Evolutionary conservation across 1,284 basidiomycete species (phyloP).

Genomic region (Cryptococcus sp.): DNA sequence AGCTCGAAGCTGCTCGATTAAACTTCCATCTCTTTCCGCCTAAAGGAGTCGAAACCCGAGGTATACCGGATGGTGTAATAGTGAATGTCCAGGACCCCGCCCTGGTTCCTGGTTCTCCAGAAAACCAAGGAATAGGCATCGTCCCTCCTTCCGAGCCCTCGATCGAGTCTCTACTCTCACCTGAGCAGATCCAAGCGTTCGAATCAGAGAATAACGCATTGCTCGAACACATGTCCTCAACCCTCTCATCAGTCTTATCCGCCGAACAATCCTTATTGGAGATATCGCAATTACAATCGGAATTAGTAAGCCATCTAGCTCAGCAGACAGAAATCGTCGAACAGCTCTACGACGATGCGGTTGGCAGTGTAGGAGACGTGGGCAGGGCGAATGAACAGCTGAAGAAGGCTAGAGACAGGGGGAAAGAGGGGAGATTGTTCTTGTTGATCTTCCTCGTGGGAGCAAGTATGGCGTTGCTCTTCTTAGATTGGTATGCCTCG

Average conservation of each 20-base stretch:
- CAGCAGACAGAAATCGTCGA: conserved; percentile 60
- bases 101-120: neutral
- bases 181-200: conserved; percentile 58
- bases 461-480: conserved; percentile 57
- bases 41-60: conserved; percentile 2
- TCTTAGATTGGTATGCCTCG: conserved; percentile 57
- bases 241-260: conserved; percentile 55
- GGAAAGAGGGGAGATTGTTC: conserved; percentile 57
- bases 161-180: conserved; percentile 46
- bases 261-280: conserved; percentile 59
- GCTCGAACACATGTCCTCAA: conserved; percentile 56
- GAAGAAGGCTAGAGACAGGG: conserved; percentile 57
- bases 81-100: conserved; percentile 16
- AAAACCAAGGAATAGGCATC: conserved; percentile 19
- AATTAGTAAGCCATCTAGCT: conserved; percentile 58
- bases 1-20: conserved; percentile 30
- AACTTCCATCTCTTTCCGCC: neutral
- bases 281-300: conserved; percentile 60
- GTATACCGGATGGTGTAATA: conserved; percentile 16
- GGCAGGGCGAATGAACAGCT: conserved; percentile 59
- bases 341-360: conserved; percentile 58
- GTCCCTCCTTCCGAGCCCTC: conserved; percentile 32
- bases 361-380: conserved; percentile 57
- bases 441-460: conserved; percentile 58
- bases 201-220: conserved; percentile 58